phyloP scores from a whole-genome alignment of 2,329 filamentous ascomycete genomes.

The Orbilia brochopaga region DNA sequence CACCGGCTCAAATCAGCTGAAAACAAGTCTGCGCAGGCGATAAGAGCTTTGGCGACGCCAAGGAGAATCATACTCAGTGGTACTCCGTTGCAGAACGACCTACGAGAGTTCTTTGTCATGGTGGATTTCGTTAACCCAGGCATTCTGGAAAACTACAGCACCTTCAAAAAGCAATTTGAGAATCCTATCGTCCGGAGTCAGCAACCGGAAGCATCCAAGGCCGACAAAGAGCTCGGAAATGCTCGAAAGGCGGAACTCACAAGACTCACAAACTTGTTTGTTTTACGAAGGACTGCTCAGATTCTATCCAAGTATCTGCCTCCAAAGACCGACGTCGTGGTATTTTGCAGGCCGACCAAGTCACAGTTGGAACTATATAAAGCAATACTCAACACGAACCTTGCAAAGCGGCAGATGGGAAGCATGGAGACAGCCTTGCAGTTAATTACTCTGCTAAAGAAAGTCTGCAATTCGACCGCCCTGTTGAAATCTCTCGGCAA shows the following conservation, averaged over 20 bases:
- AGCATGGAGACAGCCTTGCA: slow-evolving; percentile 69
- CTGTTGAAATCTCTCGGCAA: slow-evolving; percentile 63
- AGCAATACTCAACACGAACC: slow-evolving; percentile 68
- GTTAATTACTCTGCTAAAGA: slow-evolving; percentile 75
- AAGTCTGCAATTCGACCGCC: slow-evolving; percentile 74
- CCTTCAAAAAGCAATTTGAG: slow-evolving; percentile 71
- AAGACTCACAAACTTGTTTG: slow-evolving; percentile 68
- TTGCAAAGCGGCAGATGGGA: slow-evolving; percentile 68
- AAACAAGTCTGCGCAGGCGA: slow-evolving; percentile 71
- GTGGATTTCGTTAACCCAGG: slow-evolving; percentile 74
- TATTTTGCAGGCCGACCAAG: slow-evolving; percentile 69
- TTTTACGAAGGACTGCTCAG: slow-evolving; percentile 70
- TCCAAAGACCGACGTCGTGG: slow-evolving; percentile 70
- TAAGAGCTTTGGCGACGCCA: slow-evolving; percentile 68
- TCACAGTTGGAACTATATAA: slow-evolving; percentile 69
- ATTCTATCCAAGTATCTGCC: slow-evolving; percentile 71
- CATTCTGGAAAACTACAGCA: slow-evolving; percentile 67
- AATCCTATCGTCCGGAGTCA: slow-evolving; percentile 68
- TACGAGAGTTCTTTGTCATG: slow-evolving; percentile 71
- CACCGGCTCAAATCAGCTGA: slow-evolving; percentile 72
- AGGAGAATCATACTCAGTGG: slow-evolving; percentile 70
- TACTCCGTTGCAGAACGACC: slow-evolving; percentile 72
- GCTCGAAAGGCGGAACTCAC: slow-evolving; percentile 68
- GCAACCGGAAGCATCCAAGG: slow-evolving; percentile 68
- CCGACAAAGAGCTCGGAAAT: slow-evolving; percentile 70